Evolutionary conservation across 352 stramenopile genomes (phyloP).

Genomic region (Phytophthora vignae): DNA sequence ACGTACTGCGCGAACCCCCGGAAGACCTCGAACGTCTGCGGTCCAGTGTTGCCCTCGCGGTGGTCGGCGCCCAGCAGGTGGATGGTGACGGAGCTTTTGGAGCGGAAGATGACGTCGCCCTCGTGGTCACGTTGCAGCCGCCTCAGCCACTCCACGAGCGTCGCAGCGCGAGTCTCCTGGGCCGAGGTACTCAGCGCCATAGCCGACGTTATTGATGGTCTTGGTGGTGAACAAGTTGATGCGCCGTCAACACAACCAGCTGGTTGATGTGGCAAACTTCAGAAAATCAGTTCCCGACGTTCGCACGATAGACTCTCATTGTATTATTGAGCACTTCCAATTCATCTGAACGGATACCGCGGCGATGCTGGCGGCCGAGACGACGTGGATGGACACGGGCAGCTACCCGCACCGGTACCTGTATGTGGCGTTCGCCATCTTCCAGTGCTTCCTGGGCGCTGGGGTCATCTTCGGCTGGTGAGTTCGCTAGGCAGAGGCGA

Average conservation of each 20-base stretch:
- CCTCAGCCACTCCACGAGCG: constrained; percentile 41
- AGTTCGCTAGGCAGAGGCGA: neutral
- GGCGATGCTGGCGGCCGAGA: constrained; percentile 31
- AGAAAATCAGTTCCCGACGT: constrained; percentile 27
- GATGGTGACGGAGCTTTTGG: constrained; percentile 47
- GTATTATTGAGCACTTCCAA: constrained; percentile 8
- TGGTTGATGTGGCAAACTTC: constrained; percentile 2
- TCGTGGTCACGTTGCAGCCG: constrained; percentile 33
- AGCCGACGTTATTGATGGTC: neutral
- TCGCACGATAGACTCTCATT: constrained; percentile 2
- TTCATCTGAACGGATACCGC: neutral
- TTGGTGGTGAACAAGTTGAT: neutral
- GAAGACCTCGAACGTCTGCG: constrained; percentile 73
- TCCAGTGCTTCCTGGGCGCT: constrained; percentile 68
- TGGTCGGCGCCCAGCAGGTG: constrained; percentile 82
- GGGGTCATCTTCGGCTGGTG: constrained; percentile 75
- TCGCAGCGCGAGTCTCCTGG: constrained; percentile 40
- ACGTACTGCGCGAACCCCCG: constrained; percentile 51
- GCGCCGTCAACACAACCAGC: neutral
- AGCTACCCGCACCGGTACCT: constrained; percentile 45
- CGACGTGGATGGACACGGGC: constrained; percentile 43
- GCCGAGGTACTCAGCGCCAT: constrained; percentile 18
- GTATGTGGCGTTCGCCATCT: constrained; percentile 63
- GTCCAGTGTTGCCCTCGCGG: constrained; percentile 69
- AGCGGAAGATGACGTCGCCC: constrained; percentile 3